Evolutionary conservation across 2,329 filamentous ascomycete genomes (phyloP).

Genomic region (Penicillium aurantiogriseum): DNA sequence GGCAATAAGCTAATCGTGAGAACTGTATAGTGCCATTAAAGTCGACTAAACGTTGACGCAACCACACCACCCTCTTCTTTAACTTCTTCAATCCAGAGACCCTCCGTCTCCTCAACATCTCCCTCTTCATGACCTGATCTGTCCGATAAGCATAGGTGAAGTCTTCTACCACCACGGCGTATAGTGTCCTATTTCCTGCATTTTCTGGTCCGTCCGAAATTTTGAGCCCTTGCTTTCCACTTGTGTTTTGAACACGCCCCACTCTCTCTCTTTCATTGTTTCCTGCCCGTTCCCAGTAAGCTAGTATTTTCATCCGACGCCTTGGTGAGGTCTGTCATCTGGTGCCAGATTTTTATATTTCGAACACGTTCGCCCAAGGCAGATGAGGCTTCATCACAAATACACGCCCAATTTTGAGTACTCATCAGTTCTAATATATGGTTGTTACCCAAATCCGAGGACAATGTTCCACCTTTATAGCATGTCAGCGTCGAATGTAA

Average conservation of each 20-base stretch:
- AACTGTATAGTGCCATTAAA: conserved; percentile 32
- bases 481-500: neutral
- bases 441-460: neutral
- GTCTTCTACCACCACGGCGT: conserved; percentile 21
- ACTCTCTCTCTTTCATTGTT: neutral
- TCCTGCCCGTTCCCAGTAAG: neutral
- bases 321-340: neutral
- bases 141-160: conserved; percentile 24
- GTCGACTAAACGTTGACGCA: conserved; percentile 27
- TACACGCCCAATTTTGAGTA: neutral
- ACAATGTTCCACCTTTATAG: neutral
- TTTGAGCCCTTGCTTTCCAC: neutral
- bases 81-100: neutral
- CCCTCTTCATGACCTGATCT: conserved; percentile 14
- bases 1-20: conserved; percentile 5
- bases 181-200: conserved; percentile 16
- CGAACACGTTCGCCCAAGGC: neutral
- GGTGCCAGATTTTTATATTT: neutral
- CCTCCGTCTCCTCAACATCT: neutral
- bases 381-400: neutral
- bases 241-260: neutral
- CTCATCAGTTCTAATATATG: neutral
- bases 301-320: neutral
- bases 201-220: conserved; percentile 1
- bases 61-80: neutral